A percentile compares a stretch with the other conserved stretches of the same genome.
Evolutionary conservation across 352 stramenopile genomes (phyloP).

Genomic region (Aphanomyces cochlioides): DNA sequence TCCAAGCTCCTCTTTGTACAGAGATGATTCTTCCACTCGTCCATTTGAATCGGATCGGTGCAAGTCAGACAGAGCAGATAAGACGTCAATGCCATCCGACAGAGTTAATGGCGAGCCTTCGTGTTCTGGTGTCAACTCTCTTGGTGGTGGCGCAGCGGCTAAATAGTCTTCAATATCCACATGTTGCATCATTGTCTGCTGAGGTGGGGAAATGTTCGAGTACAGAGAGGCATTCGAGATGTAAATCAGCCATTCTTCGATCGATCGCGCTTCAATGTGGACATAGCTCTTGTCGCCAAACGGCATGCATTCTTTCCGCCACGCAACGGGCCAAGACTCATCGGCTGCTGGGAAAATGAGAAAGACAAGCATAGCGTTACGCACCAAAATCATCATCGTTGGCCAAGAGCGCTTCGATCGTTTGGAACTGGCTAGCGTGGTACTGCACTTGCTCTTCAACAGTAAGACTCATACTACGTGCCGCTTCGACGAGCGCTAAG

Average conservation of each 20-base stretch:
- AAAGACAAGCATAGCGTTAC: background rate
- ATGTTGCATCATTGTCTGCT: conserved; percentile 35
- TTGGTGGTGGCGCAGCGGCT: background rate
- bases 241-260: conserved; percentile 76
- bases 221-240: conserved; percentile 66
- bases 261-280: conserved; percentile 52
- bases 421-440: conserved; percentile 50
- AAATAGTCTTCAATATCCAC: conserved; percentile 11
- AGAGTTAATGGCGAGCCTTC: background rate
- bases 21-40: background rate
- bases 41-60: background rate
- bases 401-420: conserved; percentile 10
- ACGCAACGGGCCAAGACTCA: conserved; percentile 44
- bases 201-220: conserved; percentile 37
- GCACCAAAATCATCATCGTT: background rate
- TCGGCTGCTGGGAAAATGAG: conserved; percentile 30
- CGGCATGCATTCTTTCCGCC: conserved; percentile 70
- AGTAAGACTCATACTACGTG: conserved; percentile 66
- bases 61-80: conserved; percentile 18
- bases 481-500: conserved; percentile 59
- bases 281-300: conserved; percentile 65
- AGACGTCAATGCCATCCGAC: conserved; percentile 19
- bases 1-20: conserved; percentile 6
- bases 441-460: conserved; percentile 73
- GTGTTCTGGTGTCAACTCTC: background rate